A percentile compares a stretch with the other conserved stretches of the same genome.
phyloP scores from a whole-genome alignment of 2,329 filamentous ascomycete species.

The Phaeosphaeria sp. region DNA sequence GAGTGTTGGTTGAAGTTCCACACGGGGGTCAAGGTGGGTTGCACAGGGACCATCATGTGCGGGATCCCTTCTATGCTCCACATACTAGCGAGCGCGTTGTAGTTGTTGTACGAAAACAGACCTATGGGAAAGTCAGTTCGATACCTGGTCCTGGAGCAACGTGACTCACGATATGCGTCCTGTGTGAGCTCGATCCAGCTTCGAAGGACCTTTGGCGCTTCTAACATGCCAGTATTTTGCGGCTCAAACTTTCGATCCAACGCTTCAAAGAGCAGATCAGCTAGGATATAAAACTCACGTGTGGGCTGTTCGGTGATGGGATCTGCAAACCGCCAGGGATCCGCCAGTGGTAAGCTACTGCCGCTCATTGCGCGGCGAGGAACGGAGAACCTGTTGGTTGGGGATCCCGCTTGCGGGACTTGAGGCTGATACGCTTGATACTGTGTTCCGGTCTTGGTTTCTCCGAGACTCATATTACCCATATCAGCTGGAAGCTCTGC shows the following conservation, averaged over 20 bases:
- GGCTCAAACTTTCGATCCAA: conserved; percentile 44
- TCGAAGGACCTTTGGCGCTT: conserved; percentile 41
- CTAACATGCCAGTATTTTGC: conserved; percentile 41
- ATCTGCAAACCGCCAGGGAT: conserved; percentile 45
- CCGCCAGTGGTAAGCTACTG: conserved; percentile 35
- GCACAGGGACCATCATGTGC: conserved; percentile 42
- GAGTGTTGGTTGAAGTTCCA: conserved; percentile 39
- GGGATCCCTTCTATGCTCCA: conserved; percentile 44
- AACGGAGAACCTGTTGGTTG: conserved; percentile 31
- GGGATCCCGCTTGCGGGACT: conserved; percentile 18
- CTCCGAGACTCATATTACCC: conserved; percentile 29
- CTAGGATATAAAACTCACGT: conserved; percentile 44
- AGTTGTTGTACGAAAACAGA: conserved; percentile 36
- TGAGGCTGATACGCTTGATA: conserved; percentile 41
- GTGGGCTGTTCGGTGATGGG: conserved; percentile 40
- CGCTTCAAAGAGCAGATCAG: conserved; percentile 43
- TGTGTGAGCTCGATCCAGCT: conserved; percentile 39
- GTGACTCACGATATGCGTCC: conserved; percentile 34
- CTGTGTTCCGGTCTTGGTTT: conserved; percentile 23
- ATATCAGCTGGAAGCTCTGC: conserved; percentile 44
- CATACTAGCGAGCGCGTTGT: conserved; percentile 38
- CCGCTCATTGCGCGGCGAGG: conserved; percentile 37
- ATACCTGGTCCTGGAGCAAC: not conserved
- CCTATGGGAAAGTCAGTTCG: conserved; percentile 16
- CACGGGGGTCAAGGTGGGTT: conserved; percentile 31